Evolutionary conservation across 768 basidiomycete genomes (phyloP), one percentile per base, ranked within the genome.

Genomic region (Wakefieldia striispora): DNA sequence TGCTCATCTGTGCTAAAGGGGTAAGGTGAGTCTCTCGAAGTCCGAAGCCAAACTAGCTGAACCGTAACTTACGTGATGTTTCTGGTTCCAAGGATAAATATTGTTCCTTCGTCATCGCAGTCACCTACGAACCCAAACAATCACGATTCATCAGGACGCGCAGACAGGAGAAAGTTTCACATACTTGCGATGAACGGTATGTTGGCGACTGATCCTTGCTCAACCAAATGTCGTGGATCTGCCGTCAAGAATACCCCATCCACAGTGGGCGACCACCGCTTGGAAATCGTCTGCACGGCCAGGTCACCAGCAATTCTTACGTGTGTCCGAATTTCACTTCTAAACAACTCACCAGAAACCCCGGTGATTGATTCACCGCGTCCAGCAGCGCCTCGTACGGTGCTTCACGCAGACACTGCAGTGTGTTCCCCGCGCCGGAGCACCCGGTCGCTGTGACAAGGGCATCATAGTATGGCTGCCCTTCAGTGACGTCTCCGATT

Each of bases 31-130:
- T 29, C 8, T 29, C 27, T 29, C 27, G 27, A 29, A 29, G 2
- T 29, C 10, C 6, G 10, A 29, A 11, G 5, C 27, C 8, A 29
- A 29, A 33, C 14, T 14, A 3, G 31, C 14, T 13, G 11, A 3
- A 33, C 31, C 31, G 6, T 6, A 14, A 13, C 74, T 45, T 53
- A 77, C 78, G 77, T 80, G 46, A 79, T 51, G 47, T 81, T 79
- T 33, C 75, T 49, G 2, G 71, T 6, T n/a, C 77, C 1, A 77
- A 66, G 7, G 76, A 52, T 68, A 55, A 80, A 80, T 0, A 76
- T 23, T 0, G 73, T 73, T 48, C 72, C 74, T 50, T 75, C 73
- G 34, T 76, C 74, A 43, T 75, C 71, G 26, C 64, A 66, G 40
- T 69, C 59, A 1, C 75, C 27, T 27, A 7, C 9, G 9, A 27